Evolutionary conservation across 345 rosid species (phyloP).

Genomic region (Euphorbia lathyris): DNA sequence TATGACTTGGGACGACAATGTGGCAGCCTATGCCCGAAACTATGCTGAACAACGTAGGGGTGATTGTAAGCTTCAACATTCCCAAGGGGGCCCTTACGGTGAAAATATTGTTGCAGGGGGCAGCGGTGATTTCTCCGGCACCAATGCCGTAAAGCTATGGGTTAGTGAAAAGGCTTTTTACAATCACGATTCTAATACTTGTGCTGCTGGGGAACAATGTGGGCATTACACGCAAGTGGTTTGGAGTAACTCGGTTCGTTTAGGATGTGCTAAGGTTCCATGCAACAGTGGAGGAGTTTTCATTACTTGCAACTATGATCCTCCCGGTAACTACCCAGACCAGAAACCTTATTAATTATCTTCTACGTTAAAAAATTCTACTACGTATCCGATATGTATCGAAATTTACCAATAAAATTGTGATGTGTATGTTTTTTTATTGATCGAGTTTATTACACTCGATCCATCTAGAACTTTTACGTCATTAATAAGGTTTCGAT

Average conservation of each 20-base stretch:
- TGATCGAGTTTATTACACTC: too few relatives aligned
- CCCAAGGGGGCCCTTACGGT: background rate
- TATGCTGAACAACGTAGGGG: background rate
- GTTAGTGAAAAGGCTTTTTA: slow-evolving; percentile 48
- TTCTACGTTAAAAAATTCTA: too few relatives aligned
- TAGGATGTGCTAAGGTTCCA: slow-evolving; percentile 67
- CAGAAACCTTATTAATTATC: slow-evolving; percentile 41
- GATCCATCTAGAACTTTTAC: too few relatives aligned
- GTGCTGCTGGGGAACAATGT: slow-evolving; percentile 41
- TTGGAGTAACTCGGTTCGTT: slow-evolving; percentile 46
- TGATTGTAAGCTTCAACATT: background rate
- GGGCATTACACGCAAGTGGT: slow-evolving; percentile 69
- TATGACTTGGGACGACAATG: slow-evolving; percentile 7
- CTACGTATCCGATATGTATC: too few relatives aligned
- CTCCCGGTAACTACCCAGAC: slow-evolving; percentile 47
- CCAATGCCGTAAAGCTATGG: slow-evolving; percentile 49
- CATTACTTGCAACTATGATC: slow-evolving; percentile 58
- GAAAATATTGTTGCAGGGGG: background rate
- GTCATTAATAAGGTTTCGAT: too few relatives aligned
- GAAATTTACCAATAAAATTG: too few relatives aligned
- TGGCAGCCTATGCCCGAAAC: background rate
- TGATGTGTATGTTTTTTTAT: too few relatives aligned
- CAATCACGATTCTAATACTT: slow-evolving; percentile 45
- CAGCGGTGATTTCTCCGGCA: slow-evolving; percentile 11
- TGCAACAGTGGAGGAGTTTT: slow-evolving; percentile 53